Evolutionary conservation across 768 basidiomycete genomes (phyloP).

Genomic region (Mycena chlorophos): DNA sequence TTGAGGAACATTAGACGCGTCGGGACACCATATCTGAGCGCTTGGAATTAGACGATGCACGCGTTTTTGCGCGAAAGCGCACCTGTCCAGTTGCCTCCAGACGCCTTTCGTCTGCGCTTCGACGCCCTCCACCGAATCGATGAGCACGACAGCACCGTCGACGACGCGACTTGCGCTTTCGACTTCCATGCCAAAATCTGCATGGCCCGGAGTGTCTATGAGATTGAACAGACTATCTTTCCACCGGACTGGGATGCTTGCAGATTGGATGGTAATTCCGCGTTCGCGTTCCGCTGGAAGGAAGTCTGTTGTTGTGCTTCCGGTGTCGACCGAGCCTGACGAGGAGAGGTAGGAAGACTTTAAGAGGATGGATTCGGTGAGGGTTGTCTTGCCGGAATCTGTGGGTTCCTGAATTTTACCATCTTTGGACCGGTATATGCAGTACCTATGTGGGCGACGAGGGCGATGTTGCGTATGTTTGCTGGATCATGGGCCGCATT

Average conservation of each 20-base stretch:
- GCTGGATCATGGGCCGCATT: constrained; percentile 37
- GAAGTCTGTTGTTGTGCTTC: constrained; percentile 89
- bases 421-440: constrained; percentile 4
- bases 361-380: constrained; percentile 84
- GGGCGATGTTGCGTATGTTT: constrained; percentile 72
- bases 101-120: constrained; percentile 90
- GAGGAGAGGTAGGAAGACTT: constrained; percentile 69
- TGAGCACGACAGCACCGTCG: constrained; percentile 84
- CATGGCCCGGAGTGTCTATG: constrained; percentile 90
- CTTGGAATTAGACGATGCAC: not conserved
- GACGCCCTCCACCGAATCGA: constrained; percentile 90
- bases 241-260: constrained; percentile 88
- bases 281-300: constrained; percentile 86
- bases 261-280: constrained; percentile 90
- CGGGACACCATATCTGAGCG: constrained; percentile 69
- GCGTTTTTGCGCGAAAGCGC: constrained; percentile 20
- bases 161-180: constrained; percentile 90
- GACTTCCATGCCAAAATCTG: constrained; percentile 96
- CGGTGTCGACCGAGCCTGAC: constrained; percentile 84
- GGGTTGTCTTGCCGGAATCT: constrained; percentile 90
- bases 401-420: not conserved
- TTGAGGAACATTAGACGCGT: constrained; percentile 82
- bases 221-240: constrained; percentile 83
- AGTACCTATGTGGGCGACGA: constrained; percentile 86
- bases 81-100: constrained; percentile 87